Evolutionary conservation across 805 yeast genomes (phyloP).

Genomic region (Jamesozyma lodderae): DNA sequence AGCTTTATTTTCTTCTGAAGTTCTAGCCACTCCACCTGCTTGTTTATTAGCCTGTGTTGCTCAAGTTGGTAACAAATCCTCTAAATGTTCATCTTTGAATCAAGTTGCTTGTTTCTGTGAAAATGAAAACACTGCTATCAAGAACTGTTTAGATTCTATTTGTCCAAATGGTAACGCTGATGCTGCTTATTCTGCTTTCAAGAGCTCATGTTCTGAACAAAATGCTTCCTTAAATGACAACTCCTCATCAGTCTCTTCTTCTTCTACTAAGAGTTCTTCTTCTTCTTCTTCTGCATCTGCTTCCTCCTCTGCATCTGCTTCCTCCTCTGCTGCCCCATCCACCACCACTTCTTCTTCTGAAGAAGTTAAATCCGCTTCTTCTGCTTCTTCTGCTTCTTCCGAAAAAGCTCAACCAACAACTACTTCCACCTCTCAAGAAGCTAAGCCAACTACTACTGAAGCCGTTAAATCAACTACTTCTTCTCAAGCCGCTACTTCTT

Average conservation of each 20-base stretch:
- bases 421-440: constrained; percentile 18
- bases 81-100: constrained; percentile 49
- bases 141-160: constrained; percentile 51
- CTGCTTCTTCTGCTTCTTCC: constrained; percentile 20
- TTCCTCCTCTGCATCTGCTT: constrained; percentile 22
- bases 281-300: constrained; percentile 28
- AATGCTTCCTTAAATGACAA: constrained; percentile 32
- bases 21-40: constrained; percentile 78
- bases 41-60: constrained; percentile 85
- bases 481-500: constrained; percentile 13
- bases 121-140: constrained; percentile 42
- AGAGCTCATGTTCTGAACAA: constrained; percentile 42
- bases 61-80: constrained; percentile 46
- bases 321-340: constrained; percentile 24
- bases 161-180: constrained; percentile 61
- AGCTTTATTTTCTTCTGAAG: constrained; percentile 24
- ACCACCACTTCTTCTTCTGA: constrained; percentile 25
- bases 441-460: constrained; percentile 15
- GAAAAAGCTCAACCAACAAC: constrained; percentile 19
- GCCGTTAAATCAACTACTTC: constrained; percentile 17
- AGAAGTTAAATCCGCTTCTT: constrained; percentile 20
- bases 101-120: constrained; percentile 64
- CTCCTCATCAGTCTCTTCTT: constrained; percentile 27
- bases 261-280: constrained; percentile 30
- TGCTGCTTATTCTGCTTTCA: constrained; percentile 52